These are phyloP conservation scores for Backusella circina DNA, from an alignment of 192 early-diverging fungal genomes.

Conservation along the genomic window DNA sequence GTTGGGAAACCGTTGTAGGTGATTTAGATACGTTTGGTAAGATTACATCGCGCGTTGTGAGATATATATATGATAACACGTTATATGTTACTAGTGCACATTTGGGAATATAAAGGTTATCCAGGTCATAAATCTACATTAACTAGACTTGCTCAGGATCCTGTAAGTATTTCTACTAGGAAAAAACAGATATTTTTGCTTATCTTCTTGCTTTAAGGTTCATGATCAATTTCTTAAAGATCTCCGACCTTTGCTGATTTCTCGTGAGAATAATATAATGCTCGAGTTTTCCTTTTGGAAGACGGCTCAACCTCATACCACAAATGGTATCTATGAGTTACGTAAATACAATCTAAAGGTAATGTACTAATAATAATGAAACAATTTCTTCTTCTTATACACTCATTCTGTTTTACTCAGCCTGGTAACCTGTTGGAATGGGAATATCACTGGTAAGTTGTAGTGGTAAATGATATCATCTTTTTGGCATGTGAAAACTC, in stretches of 20 bases:
- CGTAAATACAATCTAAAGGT: constrained; percentile 82
- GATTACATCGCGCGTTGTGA: not conserved
- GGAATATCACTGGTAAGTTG: constrained; percentile 83
- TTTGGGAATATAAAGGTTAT: constrained; percentile 95
- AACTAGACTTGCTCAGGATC: constrained; percentile 54
- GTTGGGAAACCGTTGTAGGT: constrained; percentile 86
- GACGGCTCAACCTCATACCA: constrained; percentile 67
- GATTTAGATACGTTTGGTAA: constrained; percentile 80
- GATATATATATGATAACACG: too few relatives aligned
- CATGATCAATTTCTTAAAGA: constrained; percentile 65
- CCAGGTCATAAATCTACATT: constrained; percentile 70
- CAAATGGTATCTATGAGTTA: constrained; percentile 89
- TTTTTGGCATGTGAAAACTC: not conserved
- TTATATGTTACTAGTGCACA: constrained; percentile 58
- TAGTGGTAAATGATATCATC: not conserved
- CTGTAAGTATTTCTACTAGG: constrained; percentile 37
- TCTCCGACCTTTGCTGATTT: constrained; percentile 65
- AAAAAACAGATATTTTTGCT: not conserved
- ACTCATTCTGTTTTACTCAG: constrained; percentile 28
- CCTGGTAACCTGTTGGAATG: constrained; percentile 89
- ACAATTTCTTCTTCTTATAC: not conserved
- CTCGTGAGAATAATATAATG: constrained; percentile 79
- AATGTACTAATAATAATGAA: not conserved
- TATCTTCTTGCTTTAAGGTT: constrained; percentile 28
- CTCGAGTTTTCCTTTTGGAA: constrained; percentile 94